Base-by-base conservation (phyloP, 352 stramenopile genomes). In the Phytophthora megakarya region DNA sequence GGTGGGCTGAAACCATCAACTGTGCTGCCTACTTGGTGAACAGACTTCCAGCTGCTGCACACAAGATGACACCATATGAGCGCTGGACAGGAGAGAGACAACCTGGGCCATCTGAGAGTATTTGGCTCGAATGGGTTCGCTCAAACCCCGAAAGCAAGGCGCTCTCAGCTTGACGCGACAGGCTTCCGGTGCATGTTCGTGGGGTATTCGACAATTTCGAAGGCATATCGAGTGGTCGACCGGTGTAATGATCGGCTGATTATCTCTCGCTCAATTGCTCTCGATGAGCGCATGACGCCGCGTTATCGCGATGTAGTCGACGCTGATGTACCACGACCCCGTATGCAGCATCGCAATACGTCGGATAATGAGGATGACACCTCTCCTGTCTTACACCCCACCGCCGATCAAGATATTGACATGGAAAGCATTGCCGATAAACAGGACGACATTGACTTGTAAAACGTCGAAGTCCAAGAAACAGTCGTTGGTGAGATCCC, bases 1-100 rank as follows among this genome's bases (percentile, higher is more conserved):
- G 21, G 40, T 48, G 19, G 40, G 40, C 40, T 5, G 40, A 48
- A 48, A 22, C 40, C 18, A 48, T 48, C n/a, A 48, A 48, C 40
- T 33, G 40, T 28, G 19, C 40, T 32, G 21, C 40, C 6, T 26
- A 32, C 19, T 15, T 48, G 40, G 22, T 48, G 10, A 48, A 48
- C 19, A 18, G 22, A 28, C 6, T 28, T 4, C 40, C 40, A 3
- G 18, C 40, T 19, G 19, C 40, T 32, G 40, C 40, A 13, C 22
- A 48, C 40, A 48, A 30, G 40, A 13, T 21, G 19, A 30, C 22
- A 26, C 11, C 22, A 11, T 16, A 48, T 13, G 40, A 48, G 19
- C 40, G 40, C 11, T 48, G 40, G 40, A 48, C 40, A 13, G 40
- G 21, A 1, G 22, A 28, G 40, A 26, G 28, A 18, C 40, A 22